Percentiles rank a stretch among this genome's conserved stretches.
These are phyloP conservation scores for Colletotrichum sp. DNA, from an alignment of 2,329 filamentous ascomycete species.

Conservation along the genomic window DNA sequence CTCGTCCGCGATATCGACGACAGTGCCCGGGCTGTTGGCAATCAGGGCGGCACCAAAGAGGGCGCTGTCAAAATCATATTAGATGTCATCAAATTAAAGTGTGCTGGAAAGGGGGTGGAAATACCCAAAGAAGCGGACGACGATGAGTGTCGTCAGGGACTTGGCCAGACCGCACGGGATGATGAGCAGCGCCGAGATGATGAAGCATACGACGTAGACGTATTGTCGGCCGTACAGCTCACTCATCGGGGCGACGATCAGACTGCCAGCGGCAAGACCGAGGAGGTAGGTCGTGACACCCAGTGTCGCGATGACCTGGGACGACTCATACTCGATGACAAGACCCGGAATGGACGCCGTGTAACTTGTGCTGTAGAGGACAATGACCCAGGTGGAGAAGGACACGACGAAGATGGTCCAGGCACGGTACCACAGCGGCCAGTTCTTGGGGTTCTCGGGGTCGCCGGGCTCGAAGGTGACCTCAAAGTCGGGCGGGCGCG, in stretches of 20 bases:
- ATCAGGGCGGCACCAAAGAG: slow-evolving; percentile 82
- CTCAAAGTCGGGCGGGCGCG: slow-evolving; percentile 67
- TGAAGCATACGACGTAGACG: slow-evolving; percentile 73
- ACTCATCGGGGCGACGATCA: slow-evolving; percentile 76
- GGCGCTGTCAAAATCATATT: not conserved
- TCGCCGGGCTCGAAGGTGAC: slow-evolving; percentile 72
- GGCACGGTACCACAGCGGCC: slow-evolving; percentile 57
- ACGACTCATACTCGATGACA: slow-evolving; percentile 66
- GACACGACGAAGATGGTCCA: slow-evolving; percentile 51
- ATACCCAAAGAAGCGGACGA: slow-evolving; percentile 74
- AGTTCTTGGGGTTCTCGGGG: slow-evolving; percentile 69
- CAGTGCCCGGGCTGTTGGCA: slow-evolving; percentile 80
- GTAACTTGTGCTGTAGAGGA: slow-evolving; percentile 80
- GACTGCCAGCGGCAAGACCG: slow-evolving; percentile 73
- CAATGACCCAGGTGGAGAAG: slow-evolving; percentile 54
- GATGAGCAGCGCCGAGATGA: slow-evolving; percentile 69
- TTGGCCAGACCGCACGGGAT: slow-evolving; percentile 74
- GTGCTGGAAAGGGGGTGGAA: slow-evolving; percentile 28
- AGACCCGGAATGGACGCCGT: slow-evolving; percentile 75
- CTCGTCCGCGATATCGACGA: slow-evolving; percentile 83
- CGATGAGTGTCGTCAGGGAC: slow-evolving; percentile 71
- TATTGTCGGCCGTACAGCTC: slow-evolving; percentile 71
- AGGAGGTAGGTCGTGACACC: slow-evolving; percentile 81
- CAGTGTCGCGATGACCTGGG: slow-evolving; percentile 68
- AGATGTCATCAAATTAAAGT: fast-evolving